Evolutionary conservation across 1,284 basidiomycete species (phyloP).

Genomic region (Naganishia sp.): DNA sequence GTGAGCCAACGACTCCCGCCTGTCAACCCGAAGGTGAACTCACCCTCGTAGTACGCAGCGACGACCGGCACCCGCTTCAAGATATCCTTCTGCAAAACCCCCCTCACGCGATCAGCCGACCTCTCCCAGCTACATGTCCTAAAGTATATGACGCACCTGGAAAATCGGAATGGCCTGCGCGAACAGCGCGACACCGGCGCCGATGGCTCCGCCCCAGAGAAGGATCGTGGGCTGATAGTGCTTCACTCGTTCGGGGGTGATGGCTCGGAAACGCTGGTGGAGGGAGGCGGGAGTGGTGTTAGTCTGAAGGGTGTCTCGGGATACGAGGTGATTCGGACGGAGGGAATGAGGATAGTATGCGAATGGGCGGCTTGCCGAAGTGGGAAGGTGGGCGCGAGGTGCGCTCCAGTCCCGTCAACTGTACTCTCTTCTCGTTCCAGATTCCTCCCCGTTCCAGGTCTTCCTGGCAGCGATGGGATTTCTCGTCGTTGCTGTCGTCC

Average conservation of each 20-base stretch:
- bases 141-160: neutral
- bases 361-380: too few relatives aligned
- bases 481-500: too few relatives aligned
- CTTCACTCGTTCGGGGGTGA: slow-evolving; percentile 25
- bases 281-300: neutral
- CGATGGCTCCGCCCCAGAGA: slow-evolving; percentile 24
- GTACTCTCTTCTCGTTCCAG: too few relatives aligned
- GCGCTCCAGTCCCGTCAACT: too few relatives aligned
- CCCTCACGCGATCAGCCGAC: neutral
- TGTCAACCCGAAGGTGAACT: neutral
- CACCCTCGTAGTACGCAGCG: slow-evolving; percentile 20
- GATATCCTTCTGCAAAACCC: slow-evolving; percentile 20
- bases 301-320: neutral
- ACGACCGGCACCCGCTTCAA: slow-evolving; percentile 22
- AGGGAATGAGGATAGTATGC: neutral
- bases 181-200: slow-evolving; percentile 22
- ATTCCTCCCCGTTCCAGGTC: too few relatives aligned
- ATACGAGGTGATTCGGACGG: neutral
- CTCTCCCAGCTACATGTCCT: neutral
- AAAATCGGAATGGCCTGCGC: slow-evolving; percentile 28
- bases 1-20: neutral
- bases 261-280: slow-evolving; percentile 18
- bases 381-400: too few relatives aligned
- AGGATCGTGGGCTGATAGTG: slow-evolving; percentile 21
- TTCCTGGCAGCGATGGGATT: too few relatives aligned